phyloP scores from a whole-genome alignment of 331 rosid genomes.

The Acacia pycnantha region DNA sequence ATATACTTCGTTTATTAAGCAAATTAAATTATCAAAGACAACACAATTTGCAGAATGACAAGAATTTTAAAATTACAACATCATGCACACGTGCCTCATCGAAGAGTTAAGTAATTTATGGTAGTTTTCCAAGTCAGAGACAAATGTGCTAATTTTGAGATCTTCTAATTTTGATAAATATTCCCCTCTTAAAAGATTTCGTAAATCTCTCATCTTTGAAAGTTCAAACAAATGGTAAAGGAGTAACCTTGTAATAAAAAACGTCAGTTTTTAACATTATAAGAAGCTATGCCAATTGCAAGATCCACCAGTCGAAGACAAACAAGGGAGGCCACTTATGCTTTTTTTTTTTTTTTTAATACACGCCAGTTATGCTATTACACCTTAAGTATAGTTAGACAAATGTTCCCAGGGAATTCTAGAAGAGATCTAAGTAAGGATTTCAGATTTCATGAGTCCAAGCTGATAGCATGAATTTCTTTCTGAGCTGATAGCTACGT shows the following conservation, averaged over 20 bases:
- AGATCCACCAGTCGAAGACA: neutral
- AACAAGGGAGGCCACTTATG: neutral
- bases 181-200: neutral
- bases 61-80: conserved; percentile 14
- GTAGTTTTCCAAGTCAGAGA: neutral
- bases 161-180: neutral
- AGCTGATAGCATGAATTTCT: neutral
- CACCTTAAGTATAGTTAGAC: neutral
- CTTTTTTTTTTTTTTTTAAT: no score
- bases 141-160: neutral
- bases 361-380: neutral
- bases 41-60: neutral
- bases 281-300: neutral
- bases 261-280: neutral
- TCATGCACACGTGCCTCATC: conserved; percentile 1
- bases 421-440: neutral
- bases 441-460: neutral
- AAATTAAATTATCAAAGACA: neutral
- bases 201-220: conserved; percentile 6
- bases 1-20: neutral
- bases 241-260: neutral
- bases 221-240: conserved; percentile 12
- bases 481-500: conserved; percentile 1
- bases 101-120: neutral
- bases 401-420: neutral